Conservation (phyloP, 805 yeast species). For the Ogataea thermomethanolica region DNA sequence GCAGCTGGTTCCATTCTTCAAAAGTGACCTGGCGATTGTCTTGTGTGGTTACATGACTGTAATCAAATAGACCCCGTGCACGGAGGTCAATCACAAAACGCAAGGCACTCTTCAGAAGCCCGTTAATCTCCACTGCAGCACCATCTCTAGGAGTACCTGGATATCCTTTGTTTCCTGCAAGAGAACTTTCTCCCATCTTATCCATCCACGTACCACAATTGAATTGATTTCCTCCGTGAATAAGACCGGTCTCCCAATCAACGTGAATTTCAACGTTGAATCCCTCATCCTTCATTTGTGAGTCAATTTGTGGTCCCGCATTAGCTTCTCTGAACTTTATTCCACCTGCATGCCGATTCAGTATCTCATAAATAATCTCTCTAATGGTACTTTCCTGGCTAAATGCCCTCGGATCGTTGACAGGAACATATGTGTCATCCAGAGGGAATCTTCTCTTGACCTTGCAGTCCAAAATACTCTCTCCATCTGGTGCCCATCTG, state of each 20-base stretch:
- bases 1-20: constrained; percentile 65
- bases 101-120: constrained; percentile 77
- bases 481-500: constrained; percentile 64
- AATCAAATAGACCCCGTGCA: constrained; percentile 51
- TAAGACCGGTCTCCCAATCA: constrained; percentile 86
- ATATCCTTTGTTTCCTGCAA: constrained; percentile 80
- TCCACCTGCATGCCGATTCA: constrained; percentile 86
- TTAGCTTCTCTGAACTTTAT: constrained; percentile 89
- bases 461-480: constrained; percentile 58
- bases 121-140: constrained; percentile 90
- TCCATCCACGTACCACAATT: constrained; percentile 99
- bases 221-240: constrained; percentile 86
- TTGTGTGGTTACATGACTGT: constrained; percentile 51
- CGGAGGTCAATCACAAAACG: constrained; percentile 70
- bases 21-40: constrained; percentile 58
- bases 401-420: constrained; percentile 73
- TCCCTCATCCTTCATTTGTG: constrained; percentile 91
- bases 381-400: constrained; percentile 63
- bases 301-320: constrained; percentile 84
- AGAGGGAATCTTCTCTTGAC: constrained; percentile 77
- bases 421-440: constrained; percentile 73
- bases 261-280: constrained; percentile 77
- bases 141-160: constrained; percentile 99
- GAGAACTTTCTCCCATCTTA: constrained; percentile 93
- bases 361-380: constrained; percentile 78